phyloP scores from a whole-genome alignment of 2,329 filamentous ascomycete species.

The Thelonectria discophora region DNA sequence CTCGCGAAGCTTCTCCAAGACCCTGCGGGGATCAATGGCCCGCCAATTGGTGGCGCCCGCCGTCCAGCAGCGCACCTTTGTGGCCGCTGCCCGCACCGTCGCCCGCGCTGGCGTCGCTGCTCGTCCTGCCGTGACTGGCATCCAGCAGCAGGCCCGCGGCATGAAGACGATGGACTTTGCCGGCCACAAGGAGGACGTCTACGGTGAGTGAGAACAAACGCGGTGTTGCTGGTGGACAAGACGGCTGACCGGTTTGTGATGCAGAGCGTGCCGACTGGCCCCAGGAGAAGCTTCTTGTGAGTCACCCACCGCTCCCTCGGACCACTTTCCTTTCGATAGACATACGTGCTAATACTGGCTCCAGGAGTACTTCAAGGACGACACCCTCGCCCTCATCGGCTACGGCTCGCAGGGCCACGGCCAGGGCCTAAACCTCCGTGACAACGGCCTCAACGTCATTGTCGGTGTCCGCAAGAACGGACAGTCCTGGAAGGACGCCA shows the following conservation, averaged over 20 bases:
- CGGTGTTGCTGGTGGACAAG: neutral
- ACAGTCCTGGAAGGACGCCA: slow-evolving; percentile 96
- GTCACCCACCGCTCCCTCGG: slow-evolving; percentile 50
- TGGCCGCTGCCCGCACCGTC: slow-evolving; percentile 66
- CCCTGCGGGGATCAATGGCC: slow-evolving; percentile 69
- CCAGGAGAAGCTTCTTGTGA: slow-evolving; percentile 94
- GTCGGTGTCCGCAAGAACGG: slow-evolving; percentile 98
- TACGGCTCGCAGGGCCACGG: slow-evolving; percentile 98
- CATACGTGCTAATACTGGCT: slow-evolving; percentile 16
- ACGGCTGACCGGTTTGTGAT: slow-evolving; percentile 22
- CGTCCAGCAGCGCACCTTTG: slow-evolving; percentile 69
- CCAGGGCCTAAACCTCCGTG: slow-evolving; percentile 98
- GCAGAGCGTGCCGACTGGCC: slow-evolving; percentile 98
- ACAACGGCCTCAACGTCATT: slow-evolving; percentile 99
- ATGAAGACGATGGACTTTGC: slow-evolving; percentile 99
- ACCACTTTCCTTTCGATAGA: neutral
- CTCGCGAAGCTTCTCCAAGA: slow-evolving; percentile 76
- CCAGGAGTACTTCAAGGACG: slow-evolving; percentile 99
- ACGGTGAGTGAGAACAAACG: slow-evolving; percentile 66
- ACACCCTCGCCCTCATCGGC: slow-evolving; percentile 98
- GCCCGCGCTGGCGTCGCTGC: slow-evolving; percentile 64
- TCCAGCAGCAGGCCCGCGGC: slow-evolving; percentile 81
- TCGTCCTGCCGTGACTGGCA: slow-evolving; percentile 59
- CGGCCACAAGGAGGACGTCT: slow-evolving; percentile 92
- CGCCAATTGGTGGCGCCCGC: slow-evolving; percentile 68